Conservation (phyloP, 768 basidiomycete genomes). For the Tylopilus vinaceipallidus region DNA sequence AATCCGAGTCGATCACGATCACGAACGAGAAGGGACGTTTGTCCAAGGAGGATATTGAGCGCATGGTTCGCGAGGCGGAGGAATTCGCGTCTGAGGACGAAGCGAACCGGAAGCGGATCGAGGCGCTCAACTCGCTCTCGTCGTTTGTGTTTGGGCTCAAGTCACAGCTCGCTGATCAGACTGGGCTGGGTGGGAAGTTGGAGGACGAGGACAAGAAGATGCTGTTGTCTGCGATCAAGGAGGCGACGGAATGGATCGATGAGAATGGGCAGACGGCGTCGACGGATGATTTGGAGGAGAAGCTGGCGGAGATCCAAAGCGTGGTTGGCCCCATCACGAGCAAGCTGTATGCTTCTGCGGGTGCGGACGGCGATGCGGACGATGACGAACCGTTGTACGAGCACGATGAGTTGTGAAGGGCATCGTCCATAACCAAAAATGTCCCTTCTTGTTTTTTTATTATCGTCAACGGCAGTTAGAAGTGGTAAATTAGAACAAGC, state of each 20-base stretch:
- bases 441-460: constrained; percentile 6
- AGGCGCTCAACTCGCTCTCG: constrained; percentile 79
- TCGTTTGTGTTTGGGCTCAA: constrained; percentile 86
- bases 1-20: constrained; percentile 88
- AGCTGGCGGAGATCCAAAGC: constrained; percentile 71
- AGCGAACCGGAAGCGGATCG: constrained; percentile 77
- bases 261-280: constrained; percentile 72
- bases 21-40: constrained; percentile 96
- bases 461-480: too few species aligned
- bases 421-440: constrained; percentile 4
- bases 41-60: constrained; percentile 86
- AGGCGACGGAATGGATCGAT: constrained; percentile 90
- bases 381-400: constrained; percentile 44
- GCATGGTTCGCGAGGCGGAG: constrained; percentile 94
- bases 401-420: constrained; percentile 52
- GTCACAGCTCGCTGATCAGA: constrained; percentile 80
- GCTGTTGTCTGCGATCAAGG: constrained; percentile 78
- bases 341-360: constrained; percentile 63
- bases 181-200: constrained; percentile 90
- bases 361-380: constrained; percentile 34
- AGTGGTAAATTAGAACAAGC: constrained; percentile 14
- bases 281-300: constrained; percentile 91
- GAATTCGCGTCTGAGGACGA: constrained; percentile 83
- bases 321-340: constrained; percentile 82
- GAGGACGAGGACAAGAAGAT: constrained; percentile 81